Conservation (phyloP, 352 stramenopile genomes). For the Phytophthora macrochlamydospora region DNA sequence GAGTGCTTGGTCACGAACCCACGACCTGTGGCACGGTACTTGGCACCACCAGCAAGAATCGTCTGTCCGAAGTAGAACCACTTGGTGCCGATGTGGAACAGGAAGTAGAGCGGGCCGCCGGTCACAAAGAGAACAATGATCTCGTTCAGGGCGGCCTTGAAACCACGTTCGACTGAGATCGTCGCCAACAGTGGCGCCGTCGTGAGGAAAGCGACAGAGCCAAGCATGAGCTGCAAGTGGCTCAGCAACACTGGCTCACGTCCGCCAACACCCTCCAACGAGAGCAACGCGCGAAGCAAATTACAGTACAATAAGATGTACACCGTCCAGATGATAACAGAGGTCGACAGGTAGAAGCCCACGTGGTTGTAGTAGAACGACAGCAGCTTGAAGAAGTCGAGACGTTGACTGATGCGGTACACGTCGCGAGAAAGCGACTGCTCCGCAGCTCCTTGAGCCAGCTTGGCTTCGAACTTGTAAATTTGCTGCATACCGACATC, state of each 20-base stretch:
- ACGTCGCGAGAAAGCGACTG: constrained; percentile 98
- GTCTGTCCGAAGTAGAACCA: constrained; percentile 99
- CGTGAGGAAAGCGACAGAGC: constrained; percentile 96
- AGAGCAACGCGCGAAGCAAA: constrained; percentile 92
- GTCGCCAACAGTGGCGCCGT: constrained; percentile 97
- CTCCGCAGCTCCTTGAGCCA: constrained; percentile 97
- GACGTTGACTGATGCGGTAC: constrained; percentile 95
- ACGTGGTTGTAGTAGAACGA: constrained; percentile 99
- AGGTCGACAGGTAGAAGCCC: constrained; percentile 98
- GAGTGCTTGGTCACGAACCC: constrained; percentile 99
- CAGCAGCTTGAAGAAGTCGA: constrained; percentile 98
- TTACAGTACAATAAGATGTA: constrained; percentile 98
- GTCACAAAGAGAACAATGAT: constrained; percentile 97
- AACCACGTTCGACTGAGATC: constrained; percentile 98
- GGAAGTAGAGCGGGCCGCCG: constrained; percentile 98
- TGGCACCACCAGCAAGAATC: constrained; percentile 97
- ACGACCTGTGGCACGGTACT: constrained; percentile 97
- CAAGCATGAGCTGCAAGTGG: constrained; percentile 96
- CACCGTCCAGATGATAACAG: constrained; percentile 97
- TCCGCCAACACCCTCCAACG: constrained; percentile 92
- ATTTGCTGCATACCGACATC: constrained; percentile 99
- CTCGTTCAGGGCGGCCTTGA: constrained; percentile 92
- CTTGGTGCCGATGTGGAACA: constrained; percentile 99
- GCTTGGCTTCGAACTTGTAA: constrained; percentile 99
- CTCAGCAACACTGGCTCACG: constrained; percentile 94